phyloP scores from a whole-genome alignment of 495 filamentous ascomycete genomes.

The Penicillium lagena region DNA sequence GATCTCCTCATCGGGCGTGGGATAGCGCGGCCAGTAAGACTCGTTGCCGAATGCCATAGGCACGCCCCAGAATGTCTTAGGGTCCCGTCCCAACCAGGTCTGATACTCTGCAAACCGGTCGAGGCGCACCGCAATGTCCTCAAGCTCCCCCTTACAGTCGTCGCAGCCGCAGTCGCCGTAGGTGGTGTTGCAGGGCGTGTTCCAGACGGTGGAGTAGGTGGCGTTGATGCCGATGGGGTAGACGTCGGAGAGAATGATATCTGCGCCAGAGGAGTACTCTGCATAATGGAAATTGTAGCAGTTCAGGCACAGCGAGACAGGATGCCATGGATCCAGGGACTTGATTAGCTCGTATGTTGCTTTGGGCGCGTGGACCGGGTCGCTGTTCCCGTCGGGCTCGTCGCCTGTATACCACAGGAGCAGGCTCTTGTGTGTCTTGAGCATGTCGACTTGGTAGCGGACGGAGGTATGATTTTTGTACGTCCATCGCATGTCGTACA shows the following conservation, averaged over 20 bases:
- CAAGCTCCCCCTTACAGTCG: constrained; percentile 50
- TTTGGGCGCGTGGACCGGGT: constrained; percentile 44
- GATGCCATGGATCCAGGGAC: constrained; percentile 61
- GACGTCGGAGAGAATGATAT: constrained; percentile 61
- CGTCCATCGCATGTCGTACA: constrained; percentile 58
- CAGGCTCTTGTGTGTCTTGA: constrained; percentile 47
- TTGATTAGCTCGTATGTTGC: constrained; percentile 42
- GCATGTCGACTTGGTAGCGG: constrained; percentile 41
- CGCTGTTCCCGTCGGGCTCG: constrained; percentile 61
- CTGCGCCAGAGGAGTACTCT: constrained; percentile 53
- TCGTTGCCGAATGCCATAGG: constrained; percentile 60
- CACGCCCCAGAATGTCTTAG: constrained; percentile 53
- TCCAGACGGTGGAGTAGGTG: constrained; percentile 30
- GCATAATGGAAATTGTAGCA: constrained; percentile 65
- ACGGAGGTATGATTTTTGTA: constrained; percentile 54
- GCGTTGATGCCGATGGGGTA: constrained; percentile 61
- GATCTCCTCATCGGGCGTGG: constrained; percentile 47
- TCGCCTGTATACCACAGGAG: constrained; percentile 64
- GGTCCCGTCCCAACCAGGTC: constrained; percentile 11
- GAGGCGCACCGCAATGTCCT: constrained; percentile 49
- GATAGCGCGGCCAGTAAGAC: constrained; percentile 55
- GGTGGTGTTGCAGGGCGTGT: constrained; percentile 54
- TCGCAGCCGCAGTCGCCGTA: constrained; percentile 72
- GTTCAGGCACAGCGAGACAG: constrained; percentile 58
- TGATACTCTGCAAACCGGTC: constrained; percentile 40